These are phyloP conservation scores for Porpolomopsis calyptriformis DNA, from an alignment of 768 basidiomycete species.

Conservation along the genomic window DNA sequence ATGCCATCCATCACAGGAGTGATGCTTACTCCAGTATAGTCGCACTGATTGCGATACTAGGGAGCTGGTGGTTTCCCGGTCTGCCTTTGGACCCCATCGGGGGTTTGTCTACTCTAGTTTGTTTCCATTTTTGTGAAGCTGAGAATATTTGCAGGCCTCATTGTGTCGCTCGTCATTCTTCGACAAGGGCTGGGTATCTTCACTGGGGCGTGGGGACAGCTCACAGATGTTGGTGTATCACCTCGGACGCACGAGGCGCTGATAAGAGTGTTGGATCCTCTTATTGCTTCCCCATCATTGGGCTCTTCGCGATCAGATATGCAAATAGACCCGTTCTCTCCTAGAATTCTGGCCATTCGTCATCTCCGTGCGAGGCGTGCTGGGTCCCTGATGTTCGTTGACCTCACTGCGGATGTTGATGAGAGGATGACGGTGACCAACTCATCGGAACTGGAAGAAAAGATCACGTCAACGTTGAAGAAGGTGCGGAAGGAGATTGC, in stretches of 20 bases:
- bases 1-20: conserved; percentile 94
- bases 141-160: conserved; percentile 48
- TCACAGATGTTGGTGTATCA: conserved; percentile 77
- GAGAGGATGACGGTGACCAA: conserved; percentile 45
- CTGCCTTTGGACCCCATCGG: conserved; percentile 90
- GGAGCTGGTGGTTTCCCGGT: conserved; percentile 77
- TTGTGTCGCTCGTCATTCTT: conserved; percentile 86
- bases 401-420: conserved; percentile 68
- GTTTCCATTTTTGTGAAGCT: not conserved
- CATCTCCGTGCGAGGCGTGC: conserved; percentile 64
- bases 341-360: conserved; percentile 36
- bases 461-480: conserved; percentile 47
- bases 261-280: conserved; percentile 44
- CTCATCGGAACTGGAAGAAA: conserved; percentile 47
- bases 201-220: conserved; percentile 61
- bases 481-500: conserved; percentile 52
- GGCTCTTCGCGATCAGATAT: conserved; percentile 8
- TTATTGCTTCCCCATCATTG: conserved; percentile 28
- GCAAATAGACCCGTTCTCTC: not conserved
- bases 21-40: conserved; percentile 92
- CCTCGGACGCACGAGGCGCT: conserved; percentile 41
- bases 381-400: conserved; percentile 75
- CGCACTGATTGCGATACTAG: conserved; percentile 85
- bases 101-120: conserved; percentile 37
- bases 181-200: conserved; percentile 64